Percentiles rank a stretch among this genome's conserved stretches.
Evolutionary conservation across 1,284 basidiomycete species (phyloP).

Genomic region (Polyporus tsugae): DNA sequence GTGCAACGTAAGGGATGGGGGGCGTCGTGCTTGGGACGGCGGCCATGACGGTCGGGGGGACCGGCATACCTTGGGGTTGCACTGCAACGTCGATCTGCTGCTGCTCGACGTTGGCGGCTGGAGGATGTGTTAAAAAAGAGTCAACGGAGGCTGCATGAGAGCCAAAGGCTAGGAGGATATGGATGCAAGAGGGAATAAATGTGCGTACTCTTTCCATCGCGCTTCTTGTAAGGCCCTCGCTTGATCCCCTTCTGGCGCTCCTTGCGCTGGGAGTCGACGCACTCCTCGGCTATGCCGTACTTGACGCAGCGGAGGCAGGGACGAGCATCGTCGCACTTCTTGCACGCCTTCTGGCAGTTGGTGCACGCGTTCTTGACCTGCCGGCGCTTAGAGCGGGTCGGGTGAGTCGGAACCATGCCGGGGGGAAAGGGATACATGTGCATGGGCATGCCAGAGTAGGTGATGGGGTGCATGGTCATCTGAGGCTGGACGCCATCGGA

Average conservation of each 20-base stretch:
- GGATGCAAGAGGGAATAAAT: conserved; percentile 22
- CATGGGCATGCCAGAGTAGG: conserved; percentile 64
- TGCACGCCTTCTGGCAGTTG: conserved; percentile 90
- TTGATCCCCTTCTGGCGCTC: conserved; percentile 88
- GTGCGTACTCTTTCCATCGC: conserved; percentile 81
- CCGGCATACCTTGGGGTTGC: conserved; percentile 49
- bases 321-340: conserved; percentile 89
- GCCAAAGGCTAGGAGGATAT: conserved; percentile 33
- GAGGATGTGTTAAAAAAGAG: conserved; percentile 56
- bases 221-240: conserved; percentile 92
- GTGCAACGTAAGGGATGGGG: conserved; percentile 56
- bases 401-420: conserved; percentile 53
- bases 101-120: conserved; percentile 63
- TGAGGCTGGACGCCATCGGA: conserved; percentile 54
- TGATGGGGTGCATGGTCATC: conserved; percentile 59
- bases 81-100: conserved; percentile 55
- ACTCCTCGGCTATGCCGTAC: conserved; percentile 83
- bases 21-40: conserved; percentile 51
- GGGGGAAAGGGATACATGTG: conserved; percentile 73
- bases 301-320: conserved; percentile 89
- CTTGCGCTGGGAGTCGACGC: conserved; percentile 84
- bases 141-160: conserved; percentile 25
- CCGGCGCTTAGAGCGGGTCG: conserved; percentile 75
- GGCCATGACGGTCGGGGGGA: conserved; percentile 51
- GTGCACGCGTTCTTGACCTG: conserved; percentile 93